These are phyloP conservation scores for Solanum virginianum DNA, from an alignment of 257 asterid species.

Conservation along the genomic window DNA sequence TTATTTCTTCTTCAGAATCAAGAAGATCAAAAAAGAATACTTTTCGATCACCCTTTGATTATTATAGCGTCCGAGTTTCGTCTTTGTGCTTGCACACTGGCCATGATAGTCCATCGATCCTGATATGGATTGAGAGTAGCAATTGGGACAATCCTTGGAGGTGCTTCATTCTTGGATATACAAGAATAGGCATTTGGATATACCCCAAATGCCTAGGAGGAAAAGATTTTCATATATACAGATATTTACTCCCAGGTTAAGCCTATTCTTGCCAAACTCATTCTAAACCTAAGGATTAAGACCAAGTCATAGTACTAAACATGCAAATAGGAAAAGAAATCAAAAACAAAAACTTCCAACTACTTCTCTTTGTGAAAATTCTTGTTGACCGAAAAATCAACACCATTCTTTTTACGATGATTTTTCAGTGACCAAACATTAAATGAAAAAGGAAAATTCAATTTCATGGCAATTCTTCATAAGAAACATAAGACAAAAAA, in stretches of 20 bases:
- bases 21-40: conserved; percentile 90
- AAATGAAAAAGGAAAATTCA: not conserved
- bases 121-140: conserved; percentile 77
- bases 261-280: not conserved
- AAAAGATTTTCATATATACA: not conserved
- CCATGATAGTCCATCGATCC: conserved; percentile 88
- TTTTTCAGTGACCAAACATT: not conserved
- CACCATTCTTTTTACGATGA: not conserved
- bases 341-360: not conserved
- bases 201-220: not conserved
- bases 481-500: not conserved
- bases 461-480: not conserved
- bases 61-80: conserved; percentile 59
- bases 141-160: conserved; percentile 68
- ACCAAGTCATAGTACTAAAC: not conserved
- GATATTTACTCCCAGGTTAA: not conserved
- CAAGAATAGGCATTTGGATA: no score
- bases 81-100: conserved; percentile 77
- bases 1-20: conserved; percentile 85
- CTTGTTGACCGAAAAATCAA: not conserved
- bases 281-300: not conserved
- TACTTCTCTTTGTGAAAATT: not conserved
- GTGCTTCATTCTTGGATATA: conserved; percentile 63
- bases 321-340: not conserved
- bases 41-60: conserved; percentile 75